These are phyloP conservation scores for Solanum sitiens DNA, from an alignment of 257 asterid genomes.

Conservation along the genomic window DNA sequence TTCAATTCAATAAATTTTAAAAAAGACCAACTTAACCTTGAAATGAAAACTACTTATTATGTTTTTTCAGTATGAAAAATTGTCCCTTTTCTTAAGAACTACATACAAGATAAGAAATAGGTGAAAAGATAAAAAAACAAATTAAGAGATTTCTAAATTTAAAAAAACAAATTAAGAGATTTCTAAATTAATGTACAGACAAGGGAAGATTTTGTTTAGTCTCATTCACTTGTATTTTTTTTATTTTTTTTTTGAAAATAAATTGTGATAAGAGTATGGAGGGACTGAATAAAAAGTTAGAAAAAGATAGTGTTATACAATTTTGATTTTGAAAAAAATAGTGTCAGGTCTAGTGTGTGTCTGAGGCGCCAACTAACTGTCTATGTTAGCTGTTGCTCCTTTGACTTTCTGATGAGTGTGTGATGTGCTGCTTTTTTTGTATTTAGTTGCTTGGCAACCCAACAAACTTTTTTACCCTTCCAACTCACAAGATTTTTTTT, in stretches of 20 bases:
- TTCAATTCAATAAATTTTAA: neutral
- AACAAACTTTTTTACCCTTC: neutral
- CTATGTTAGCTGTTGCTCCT: neutral
- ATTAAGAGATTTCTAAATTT: neutral
- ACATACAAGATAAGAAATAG: neutral
- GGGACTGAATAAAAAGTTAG: neutral
- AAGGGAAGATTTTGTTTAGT: neutral
- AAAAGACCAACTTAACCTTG: neutral
- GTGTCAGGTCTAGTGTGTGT: neutral
- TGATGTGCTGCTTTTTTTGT: neutral
- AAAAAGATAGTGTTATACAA: neutral
- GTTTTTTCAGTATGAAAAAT: neutral
- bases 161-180: neutral
- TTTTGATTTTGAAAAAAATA: neutral
- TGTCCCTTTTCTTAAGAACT: neutral
- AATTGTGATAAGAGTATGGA: neutral
- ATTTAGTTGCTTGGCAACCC: neutral
- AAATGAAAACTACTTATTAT: neutral
- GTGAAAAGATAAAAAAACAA: neutral
- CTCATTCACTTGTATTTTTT: neutral
- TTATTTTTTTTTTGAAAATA: neutral
- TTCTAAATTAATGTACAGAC: neutral
- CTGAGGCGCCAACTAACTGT: slow-evolving; percentile 2
- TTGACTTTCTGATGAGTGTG: slow-evolving; percentile 1
- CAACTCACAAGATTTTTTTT: neutral